Evolutionary conservation across 176 grass and related monocot genomes (phyloP), one percentile per base, ranked within the genome.

Genomic region (Pontederia crassipes): DNA sequence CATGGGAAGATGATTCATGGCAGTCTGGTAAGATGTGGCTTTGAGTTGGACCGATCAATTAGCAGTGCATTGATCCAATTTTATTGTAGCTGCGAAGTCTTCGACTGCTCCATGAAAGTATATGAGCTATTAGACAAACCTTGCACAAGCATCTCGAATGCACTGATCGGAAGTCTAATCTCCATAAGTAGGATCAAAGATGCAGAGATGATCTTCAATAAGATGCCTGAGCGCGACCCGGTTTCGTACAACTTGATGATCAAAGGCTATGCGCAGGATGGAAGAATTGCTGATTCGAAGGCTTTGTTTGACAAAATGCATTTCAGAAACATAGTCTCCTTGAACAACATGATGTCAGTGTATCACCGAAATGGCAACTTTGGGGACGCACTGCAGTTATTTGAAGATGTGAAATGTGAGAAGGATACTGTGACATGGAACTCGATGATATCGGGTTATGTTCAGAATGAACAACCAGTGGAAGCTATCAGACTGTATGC

Each of bases 221-320:
- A 40, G 32, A 40, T 40, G 32, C 2, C 32, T 40, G 32, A 40
- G 32, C 32, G 2, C 4, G 32, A 40, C 32, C 4, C 74, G 12
- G 78, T 78, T 27, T 81, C 83, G 17, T 81, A 77, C 50, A 86
- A 86, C 66, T 56, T 86, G 45, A 86, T 86, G 74, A 80, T 81
- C 57, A 86, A 74, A 56, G 14, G 65, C 12, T 86, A 66, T 24
- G 77, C 74, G 32, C 54, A 55, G 24, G 78, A 81, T 8, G 78
- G 74, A 15, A 81, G 59, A n/a, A 50, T 85, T 65, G 78, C 72
- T 12, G 54, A 85, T 26, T 85, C 77, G 17, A 62, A 29, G 49
- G 73, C 49, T 54, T 47, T 85, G 65, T 85, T 81, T 48, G 78
- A 85, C 50, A 73, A 66, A 74, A 85, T 85, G 82, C 77, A 77